Evolutionary conservation across 352 stramenopile genomes (phyloP).

Genomic region (Globisporangium irregulare): DNA sequence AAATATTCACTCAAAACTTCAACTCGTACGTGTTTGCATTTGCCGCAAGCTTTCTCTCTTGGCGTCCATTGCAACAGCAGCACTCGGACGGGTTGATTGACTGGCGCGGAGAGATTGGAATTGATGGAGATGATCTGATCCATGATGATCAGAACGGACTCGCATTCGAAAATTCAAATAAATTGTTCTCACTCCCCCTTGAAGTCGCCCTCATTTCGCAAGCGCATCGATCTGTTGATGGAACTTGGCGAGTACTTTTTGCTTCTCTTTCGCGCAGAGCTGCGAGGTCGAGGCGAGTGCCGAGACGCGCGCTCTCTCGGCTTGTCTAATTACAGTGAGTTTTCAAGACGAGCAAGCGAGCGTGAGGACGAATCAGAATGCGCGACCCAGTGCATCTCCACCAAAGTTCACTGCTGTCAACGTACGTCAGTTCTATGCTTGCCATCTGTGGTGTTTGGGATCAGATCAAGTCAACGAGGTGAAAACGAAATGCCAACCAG

Average conservation of each 20-base stretch:
- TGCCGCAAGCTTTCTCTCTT: neutral
- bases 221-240: slow-evolving; percentile 16
- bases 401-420: slow-evolving; percentile 7
- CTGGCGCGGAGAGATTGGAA: neutral
- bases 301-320: slow-evolving; percentile 18
- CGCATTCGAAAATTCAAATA: slow-evolving; percentile 4
- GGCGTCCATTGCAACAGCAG: neutral
- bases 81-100: neutral
- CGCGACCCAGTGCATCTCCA: slow-evolving; percentile 5
- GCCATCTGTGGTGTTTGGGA: slow-evolving; percentile 19
- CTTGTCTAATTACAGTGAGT: slow-evolving; percentile 13
- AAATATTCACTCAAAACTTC: neutral
- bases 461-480: slow-evolving; percentile 6
- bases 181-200: neutral
- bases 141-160: neutral
- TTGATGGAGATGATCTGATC: neutral
- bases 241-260: slow-evolving; percentile 25
- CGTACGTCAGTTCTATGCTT: slow-evolving; percentile 23
- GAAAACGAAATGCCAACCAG: neutral
- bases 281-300: slow-evolving; percentile 22
- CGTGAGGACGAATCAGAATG: neutral
- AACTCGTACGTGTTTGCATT: neutral
- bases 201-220: neutral
- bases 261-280: slow-evolving; percentile 28
- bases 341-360: neutral